Percentiles rank a stretch among this genome's conserved stretches.
Conservation (phyloP, 2,329 filamentous ascomycete species). For the Elsinoe batatas region DNA sequence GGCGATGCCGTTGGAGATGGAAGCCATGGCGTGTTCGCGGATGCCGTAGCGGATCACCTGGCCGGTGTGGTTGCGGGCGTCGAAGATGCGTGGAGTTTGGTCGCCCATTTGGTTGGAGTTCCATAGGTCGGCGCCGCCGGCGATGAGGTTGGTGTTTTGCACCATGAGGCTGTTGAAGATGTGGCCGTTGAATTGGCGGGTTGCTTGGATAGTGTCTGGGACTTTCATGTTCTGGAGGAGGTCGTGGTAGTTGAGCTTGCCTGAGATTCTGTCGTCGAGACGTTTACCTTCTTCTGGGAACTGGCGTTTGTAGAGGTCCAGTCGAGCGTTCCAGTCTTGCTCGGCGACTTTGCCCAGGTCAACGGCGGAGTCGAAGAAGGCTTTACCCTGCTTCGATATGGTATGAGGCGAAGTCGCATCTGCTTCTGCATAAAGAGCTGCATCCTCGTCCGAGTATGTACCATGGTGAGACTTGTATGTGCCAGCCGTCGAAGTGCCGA, state of each 20-base stretch:
- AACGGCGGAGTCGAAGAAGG: neutral
- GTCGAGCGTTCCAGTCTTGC: conserved; percentile 35
- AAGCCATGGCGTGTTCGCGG: conserved; percentile 30
- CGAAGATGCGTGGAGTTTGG: conserved; percentile 2
- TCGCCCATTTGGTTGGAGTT: conserved; percentile 20
- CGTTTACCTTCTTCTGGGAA: conserved; percentile 37
- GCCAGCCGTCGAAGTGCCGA: conserved; percentile 38
- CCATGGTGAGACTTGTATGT: conserved; percentile 19
- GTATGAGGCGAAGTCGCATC: neutral
- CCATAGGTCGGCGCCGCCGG: conserved; percentile 17
- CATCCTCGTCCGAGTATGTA: conserved; percentile 15
- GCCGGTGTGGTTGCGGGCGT: conserved; percentile 10
- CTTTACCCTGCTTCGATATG: neutral
- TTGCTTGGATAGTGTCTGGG: conserved; percentile 4
- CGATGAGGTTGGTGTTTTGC: neutral
- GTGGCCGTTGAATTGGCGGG: conserved; percentile 8
- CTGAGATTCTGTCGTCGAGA: conserved; percentile 24
- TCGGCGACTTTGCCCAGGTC: conserved; percentile 7
- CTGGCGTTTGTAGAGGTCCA: conserved; percentile 30
- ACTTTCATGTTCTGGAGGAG: neutral
- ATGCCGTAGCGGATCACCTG: conserved; percentile 29
- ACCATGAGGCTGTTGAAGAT: conserved; percentile 7
- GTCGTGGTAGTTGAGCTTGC: neutral
- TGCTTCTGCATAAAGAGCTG: neutral
- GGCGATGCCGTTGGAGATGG: conserved; percentile 45